A percentile compares a stretch with the other conserved stretches of the same genome.
Evolutionary conservation across 2,329 filamentous ascomycete species (phyloP).

Genomic region (Emergomyces pasteurianus): DNA sequence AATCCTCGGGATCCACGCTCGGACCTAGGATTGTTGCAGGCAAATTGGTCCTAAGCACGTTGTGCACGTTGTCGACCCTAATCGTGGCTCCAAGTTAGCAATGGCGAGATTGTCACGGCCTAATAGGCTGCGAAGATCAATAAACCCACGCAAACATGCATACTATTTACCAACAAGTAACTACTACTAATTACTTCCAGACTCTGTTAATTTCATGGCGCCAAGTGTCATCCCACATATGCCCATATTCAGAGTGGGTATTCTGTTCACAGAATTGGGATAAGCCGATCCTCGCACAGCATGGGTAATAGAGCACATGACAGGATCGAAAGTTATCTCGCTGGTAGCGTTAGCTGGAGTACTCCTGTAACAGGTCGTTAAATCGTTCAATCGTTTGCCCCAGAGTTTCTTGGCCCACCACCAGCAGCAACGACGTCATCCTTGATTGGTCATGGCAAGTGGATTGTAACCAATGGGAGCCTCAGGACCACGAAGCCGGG

Average conservation of each 20-base stretch:
- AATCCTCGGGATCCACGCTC: background rate
- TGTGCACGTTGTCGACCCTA: background rate
- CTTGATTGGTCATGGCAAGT: background rate
- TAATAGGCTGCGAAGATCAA: background rate
- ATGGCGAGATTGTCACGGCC: background rate
- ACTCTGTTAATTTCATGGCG: background rate
- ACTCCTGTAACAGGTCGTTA: too few species aligned
- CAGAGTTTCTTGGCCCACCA: background rate
- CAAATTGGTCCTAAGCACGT: background rate
- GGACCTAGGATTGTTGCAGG: background rate
- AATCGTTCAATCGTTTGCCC: background rate
- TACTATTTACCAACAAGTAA: too few species aligned
- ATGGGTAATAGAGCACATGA: background rate
- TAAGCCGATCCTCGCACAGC: background rate
- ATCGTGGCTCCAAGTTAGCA: background rate
- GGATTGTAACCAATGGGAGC: background rate
- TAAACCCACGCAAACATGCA: background rate
- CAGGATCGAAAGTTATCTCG: background rate
- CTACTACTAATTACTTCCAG: too few species aligned
- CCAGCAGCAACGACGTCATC: background rate
- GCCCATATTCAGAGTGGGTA: too few species aligned
- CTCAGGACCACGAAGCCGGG: background rate
- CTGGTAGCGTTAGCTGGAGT: too few species aligned
- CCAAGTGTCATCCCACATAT: background rate
- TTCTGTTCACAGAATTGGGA: background rate